These are phyloP conservation scores for Xylariaceae sp. DNA, from an alignment of 2,329 filamentous ascomycete genomes.

Conservation along the genomic window DNA sequence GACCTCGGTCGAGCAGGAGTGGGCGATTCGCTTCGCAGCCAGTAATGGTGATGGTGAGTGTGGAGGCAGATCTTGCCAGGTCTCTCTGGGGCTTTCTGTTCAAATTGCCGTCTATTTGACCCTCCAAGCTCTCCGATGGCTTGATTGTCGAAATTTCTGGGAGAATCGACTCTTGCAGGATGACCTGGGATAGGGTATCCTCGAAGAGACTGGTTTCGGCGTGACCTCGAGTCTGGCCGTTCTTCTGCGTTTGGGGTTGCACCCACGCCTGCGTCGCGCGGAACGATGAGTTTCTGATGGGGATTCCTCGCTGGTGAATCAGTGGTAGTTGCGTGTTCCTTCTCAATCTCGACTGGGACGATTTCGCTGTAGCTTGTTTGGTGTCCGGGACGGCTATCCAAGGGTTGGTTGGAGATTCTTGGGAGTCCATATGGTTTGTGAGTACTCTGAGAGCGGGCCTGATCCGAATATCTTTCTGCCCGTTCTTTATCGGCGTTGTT, in stretches of 20 bases:
- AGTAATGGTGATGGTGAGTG: conserved; percentile 61
- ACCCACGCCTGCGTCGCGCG: conserved; percentile 12
- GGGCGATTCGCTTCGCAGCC: conserved; percentile 40
- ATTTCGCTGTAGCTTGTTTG: conserved; percentile 37
- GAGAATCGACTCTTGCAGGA: conserved; percentile 1
- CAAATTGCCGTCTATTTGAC: not conserved
- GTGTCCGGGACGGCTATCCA: conserved; percentile 7
- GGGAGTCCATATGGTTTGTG: conserved; percentile 9
- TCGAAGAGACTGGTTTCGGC: conserved; percentile 9
- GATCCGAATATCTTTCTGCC: conserved; percentile 6
- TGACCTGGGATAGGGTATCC: conserved; percentile 11
- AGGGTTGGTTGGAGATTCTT: conserved; percentile 7
- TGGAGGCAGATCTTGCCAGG: conserved; percentile 45
- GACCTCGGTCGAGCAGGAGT: conserved; percentile 14
- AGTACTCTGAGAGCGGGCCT: conserved; percentile 5
- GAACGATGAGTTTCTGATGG: conserved; percentile 24
- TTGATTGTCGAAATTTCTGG: not conserved
- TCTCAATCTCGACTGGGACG: conserved; percentile 36
- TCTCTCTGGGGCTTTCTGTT: conserved; percentile 12
- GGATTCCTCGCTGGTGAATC: conserved; percentile 28
- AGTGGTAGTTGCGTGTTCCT: conserved; percentile 29
- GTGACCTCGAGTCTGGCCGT: conserved; percentile 13
- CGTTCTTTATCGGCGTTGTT: not conserved
- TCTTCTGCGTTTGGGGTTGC: conserved; percentile 10
- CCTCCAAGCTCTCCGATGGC: not conserved